phyloP scores from a whole-genome alignment of 768 basidiomycete genomes.

The Hypholoma fasciculare region DNA sequence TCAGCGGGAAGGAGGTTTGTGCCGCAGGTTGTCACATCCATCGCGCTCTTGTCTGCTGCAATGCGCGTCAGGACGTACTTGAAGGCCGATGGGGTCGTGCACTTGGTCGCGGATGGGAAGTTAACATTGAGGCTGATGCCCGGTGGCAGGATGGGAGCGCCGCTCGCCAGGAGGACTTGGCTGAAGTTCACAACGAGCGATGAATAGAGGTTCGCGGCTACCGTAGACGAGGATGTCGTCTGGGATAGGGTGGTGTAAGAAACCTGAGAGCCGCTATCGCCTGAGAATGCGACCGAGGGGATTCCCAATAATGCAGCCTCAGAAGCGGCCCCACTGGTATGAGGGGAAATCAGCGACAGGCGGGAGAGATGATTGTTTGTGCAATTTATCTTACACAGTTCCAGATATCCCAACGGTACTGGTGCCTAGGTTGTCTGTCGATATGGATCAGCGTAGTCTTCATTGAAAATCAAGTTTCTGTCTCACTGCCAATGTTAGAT shows the following conservation, averaged over 20 bases:
- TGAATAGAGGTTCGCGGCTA: constrained; percentile 43
- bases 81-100: constrained; percentile 36
- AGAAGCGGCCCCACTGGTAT: constrained; percentile 44
- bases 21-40: constrained; percentile 47
- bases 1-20: constrained; percentile 43
- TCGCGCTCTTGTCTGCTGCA: constrained; percentile 23
- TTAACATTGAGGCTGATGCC: constrained; percentile 51
- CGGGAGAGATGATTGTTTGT: too few relatives aligned
- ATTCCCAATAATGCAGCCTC: constrained; percentile 50
- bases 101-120: constrained; percentile 40
- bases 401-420: constrained; percentile 33
- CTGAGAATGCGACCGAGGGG: constrained; percentile 51
- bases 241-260: constrained; percentile 50
- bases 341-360: background rate
- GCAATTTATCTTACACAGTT: constrained; percentile 40
- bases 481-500: constrained; percentile 45
- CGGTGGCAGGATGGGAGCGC: constrained; percentile 38
- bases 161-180: constrained; percentile 27
- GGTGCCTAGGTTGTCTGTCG: constrained; percentile 32
- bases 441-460: background rate
- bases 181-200: constrained; percentile 41
- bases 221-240: constrained; percentile 31
- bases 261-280: constrained; percentile 37
- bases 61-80: constrained; percentile 47
- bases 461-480: background rate